phyloP scores from a whole-genome alignment of 192 early-diverging fungal species.

The Chytriomyces confervae region DNA sequence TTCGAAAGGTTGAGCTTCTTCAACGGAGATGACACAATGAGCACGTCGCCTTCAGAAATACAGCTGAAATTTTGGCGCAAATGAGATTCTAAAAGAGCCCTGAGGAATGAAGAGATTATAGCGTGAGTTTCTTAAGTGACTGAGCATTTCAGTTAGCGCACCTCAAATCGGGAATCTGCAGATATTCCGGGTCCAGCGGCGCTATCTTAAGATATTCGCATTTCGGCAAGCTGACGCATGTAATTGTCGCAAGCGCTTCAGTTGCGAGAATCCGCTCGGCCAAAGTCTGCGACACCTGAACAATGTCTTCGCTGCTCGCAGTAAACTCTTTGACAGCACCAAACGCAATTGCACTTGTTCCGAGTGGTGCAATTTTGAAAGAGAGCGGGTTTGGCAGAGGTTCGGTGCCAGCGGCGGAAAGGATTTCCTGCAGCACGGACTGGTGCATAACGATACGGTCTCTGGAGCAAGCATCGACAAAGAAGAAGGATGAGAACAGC shows the following conservation, averaged over 20 bases:
- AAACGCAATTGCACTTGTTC: not conserved
- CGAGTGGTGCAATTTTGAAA: constrained; percentile 12
- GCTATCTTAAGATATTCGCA: constrained; percentile 31
- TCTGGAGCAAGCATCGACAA: not conserved
- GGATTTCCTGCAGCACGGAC: constrained; percentile 16
- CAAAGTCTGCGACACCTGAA: constrained; percentile 6
- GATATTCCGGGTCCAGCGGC: constrained; percentile 22
- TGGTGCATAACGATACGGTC: not conserved
- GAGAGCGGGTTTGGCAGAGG: constrained; percentile 19
- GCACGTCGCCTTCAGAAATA: constrained; percentile 12
- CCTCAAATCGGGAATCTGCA: constrained; percentile 33
- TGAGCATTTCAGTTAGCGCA: not conserved
- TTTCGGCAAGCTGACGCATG: constrained; percentile 22
- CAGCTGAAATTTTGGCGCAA: constrained; percentile 26
- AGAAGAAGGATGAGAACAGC: too few species aligned
- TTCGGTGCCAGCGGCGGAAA: constrained; percentile 1
- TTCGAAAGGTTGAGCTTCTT: constrained; percentile 3
- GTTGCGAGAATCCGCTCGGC: not conserved
- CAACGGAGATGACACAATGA: not conserved
- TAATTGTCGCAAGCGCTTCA: not conserved
- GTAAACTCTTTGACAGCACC: constrained; percentile 36
- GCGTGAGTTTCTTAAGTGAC: constrained; percentile 4
- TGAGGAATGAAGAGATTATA: not conserved
- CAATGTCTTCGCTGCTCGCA: not conserved
- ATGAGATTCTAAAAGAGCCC: constrained; percentile 34